Conservation (phyloP, 2,329 filamentous ascomycete genomes). For the Fonsecaea erecta region DNA sequence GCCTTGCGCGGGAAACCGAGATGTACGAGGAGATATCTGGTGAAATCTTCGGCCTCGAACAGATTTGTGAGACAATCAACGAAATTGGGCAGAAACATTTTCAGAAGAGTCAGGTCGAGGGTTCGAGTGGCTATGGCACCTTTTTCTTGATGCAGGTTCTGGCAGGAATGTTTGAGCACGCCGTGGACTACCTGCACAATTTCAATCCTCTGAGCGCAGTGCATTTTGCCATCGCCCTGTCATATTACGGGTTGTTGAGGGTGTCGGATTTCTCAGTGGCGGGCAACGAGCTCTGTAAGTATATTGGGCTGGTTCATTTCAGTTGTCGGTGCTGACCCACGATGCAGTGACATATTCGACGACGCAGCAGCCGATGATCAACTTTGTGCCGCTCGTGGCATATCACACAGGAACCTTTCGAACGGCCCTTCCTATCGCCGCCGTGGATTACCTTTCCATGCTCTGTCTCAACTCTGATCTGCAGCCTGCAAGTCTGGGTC, state of each 20-base stretch:
- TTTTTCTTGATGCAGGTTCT: constrained; percentile 93
- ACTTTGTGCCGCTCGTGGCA: constrained; percentile 90
- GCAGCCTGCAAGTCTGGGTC: constrained; percentile 68
- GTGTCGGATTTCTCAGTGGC: constrained; percentile 79
- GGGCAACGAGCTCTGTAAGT: constrained; percentile 69
- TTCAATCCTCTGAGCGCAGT: constrained; percentile 93
- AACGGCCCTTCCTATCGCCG: constrained; percentile 82
- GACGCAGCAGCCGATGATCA: constrained; percentile 73
- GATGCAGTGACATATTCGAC: constrained; percentile 58
- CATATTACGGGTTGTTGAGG: constrained; percentile 86
- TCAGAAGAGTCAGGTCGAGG: constrained; percentile 76
- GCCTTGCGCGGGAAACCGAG: constrained; percentile 65
- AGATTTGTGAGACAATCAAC: constrained; percentile 77
- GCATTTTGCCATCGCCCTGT: constrained; percentile 88
- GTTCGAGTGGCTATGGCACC: constrained; percentile 79
- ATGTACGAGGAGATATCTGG: constrained; percentile 65
- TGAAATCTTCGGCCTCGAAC: constrained; percentile 66
- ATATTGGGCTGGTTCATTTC: constrained; percentile 10
- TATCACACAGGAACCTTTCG: constrained; percentile 97
- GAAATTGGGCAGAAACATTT: constrained; percentile 94
- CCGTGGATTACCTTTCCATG: constrained; percentile 88
- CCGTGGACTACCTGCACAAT: constrained; percentile 85
- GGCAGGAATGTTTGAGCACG: constrained; percentile 91
- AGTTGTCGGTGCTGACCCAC: constrained; percentile 27
- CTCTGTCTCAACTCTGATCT: constrained; percentile 92